Percentiles rank a stretch among this genome's conserved stretches.
Evolutionary conservation across 208 protist genomes (phyloP).

Genomic region (Crithidia brevicula): DNA sequence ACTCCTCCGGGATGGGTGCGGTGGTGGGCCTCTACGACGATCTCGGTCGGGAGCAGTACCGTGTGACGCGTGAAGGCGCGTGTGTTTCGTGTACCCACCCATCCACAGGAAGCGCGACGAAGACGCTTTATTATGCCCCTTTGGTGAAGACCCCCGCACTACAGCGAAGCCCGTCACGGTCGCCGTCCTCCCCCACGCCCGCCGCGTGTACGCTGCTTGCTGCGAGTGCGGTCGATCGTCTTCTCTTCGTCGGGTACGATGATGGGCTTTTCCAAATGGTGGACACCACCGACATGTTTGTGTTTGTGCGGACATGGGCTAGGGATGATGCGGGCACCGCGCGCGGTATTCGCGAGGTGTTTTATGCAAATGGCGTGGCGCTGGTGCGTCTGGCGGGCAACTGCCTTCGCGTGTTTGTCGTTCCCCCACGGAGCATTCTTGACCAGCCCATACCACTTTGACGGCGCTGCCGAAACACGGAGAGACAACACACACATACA

Average conservation of each 20-base stretch:
- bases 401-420: slow-evolving; percentile 11
- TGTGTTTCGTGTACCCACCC: background rate
- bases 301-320: slow-evolving; percentile 63
- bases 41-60: slow-evolving; percentile 17
- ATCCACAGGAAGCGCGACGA: background rate
- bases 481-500: too few relatives aligned
- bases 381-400: slow-evolving; percentile 17
- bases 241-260: slow-evolving; percentile 52
- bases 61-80: slow-evolving; percentile 21
- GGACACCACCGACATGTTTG: slow-evolving; percentile 62
- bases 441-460: slow-evolving; percentile 15
- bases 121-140: too few relatives aligned
- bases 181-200: background rate
- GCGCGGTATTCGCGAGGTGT: slow-evolving; percentile 18
- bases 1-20: background rate
- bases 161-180: background rate
- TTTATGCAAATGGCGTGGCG: slow-evolving; percentile 19
- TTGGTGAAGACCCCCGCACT: background rate
- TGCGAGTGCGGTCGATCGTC: slow-evolving; percentile 20
- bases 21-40: slow-evolving; percentile 31
- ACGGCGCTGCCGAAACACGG: too few relatives aligned
- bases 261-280: slow-evolving; percentile 82
- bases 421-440: slow-evolving; percentile 33
- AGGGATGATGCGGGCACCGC: slow-evolving; percentile 3
- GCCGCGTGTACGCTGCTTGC: slow-evolving; percentile 26